Base-by-base conservation (phyloP, 2,329 filamentous ascomycete species). In the Aschersonia sp. region DNA sequence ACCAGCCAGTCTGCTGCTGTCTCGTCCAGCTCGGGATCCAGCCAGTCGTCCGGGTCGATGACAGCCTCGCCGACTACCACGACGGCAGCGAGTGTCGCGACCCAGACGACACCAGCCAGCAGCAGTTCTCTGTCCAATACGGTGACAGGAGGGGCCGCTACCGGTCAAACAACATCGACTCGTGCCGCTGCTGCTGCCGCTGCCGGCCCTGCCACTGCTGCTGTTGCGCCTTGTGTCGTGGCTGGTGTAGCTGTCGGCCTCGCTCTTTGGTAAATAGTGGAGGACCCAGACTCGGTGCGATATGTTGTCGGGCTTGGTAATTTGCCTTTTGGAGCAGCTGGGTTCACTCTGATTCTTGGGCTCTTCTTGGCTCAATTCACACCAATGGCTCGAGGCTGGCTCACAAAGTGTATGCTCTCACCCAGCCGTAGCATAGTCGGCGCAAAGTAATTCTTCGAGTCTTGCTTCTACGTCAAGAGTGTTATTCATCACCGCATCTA, bases 231-330 rank as follows among this genome's bases (percentile, higher is more conserved):
- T 4, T 53, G 44, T 30, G 43, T 60, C 33, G 41, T 60, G 43
- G 60, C 57, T 43, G 60, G 59, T 41, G 55, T 57, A 40, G 60
- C 54, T 22, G 59, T 57, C 45, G 58, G 55, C 43, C 51, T 54
- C 44, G 60, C 56, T 30, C 48, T 63, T 41, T 35, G 61, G 42
- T 63, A 56, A 46, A 33, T n/a, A 9, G 14, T 22, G 22, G 22
- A 22, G 22, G 22, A 22, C 22, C 22, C 22, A 22, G 22, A 22
- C 22, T 22, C 22, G 22, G 22, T 22, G 22, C 3, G 22, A 3
- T 22, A 2, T 22, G 22, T 22, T 2, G 22, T 22, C 22, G 22
- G 22, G 22, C 22, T 22, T 22, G 22, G 22, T 22, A 22, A 22
- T 22, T 4, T 22, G 22, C 22, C 2, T 22, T 22, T 22, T 22